Evolutionary conservation across 139 green algal genomes (phyloP).

Genomic region (Micromonas commoda): DNA sequence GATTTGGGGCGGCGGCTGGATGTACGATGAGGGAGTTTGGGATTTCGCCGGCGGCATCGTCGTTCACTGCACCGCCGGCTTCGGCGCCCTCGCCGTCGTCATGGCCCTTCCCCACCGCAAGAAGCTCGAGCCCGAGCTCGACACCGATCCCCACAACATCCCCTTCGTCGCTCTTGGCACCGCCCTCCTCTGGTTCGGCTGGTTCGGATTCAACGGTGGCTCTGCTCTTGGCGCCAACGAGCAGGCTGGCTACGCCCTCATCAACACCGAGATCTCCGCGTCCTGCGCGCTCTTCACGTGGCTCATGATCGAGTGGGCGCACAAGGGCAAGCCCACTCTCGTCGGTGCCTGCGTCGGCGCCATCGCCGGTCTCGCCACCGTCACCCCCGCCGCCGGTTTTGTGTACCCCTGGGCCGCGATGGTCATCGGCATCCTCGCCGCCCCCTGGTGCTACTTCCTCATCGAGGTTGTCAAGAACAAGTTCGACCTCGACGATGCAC

Average conservation of each 20-base stretch:
- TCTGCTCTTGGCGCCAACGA: conserved; percentile 20
- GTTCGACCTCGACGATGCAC: conserved; percentile 39
- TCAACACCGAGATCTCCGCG: conserved; percentile 35
- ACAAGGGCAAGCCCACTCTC: conserved; percentile 27
- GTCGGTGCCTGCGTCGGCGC: conserved; percentile 32
- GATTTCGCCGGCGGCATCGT: conserved; percentile 47
- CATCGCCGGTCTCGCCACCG: conserved; percentile 39
- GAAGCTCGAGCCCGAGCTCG: conserved; percentile 43
- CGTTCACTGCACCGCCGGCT: conserved; percentile 39
- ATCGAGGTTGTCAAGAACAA: conserved; percentile 35
- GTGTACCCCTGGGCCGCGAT: conserved; percentile 27
- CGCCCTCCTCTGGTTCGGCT: conserved; percentile 45
- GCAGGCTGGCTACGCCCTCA: conserved; percentile 20
- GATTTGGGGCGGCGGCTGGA: conserved; percentile 33
- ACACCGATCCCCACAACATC: conserved; percentile 52
- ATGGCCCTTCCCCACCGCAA: conserved; percentile 30
- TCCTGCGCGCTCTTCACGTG: conserved; percentile 24
- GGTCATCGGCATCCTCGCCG: conserved; percentile 28
- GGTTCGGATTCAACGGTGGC: conserved; percentile 46
- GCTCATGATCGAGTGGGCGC: conserved; percentile 23
- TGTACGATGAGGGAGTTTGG: conserved; percentile 27
- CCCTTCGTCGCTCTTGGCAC: conserved; percentile 31
- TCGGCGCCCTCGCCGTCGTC: conserved; percentile 28
- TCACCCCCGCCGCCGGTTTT: conserved; percentile 37
- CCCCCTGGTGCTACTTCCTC: conserved; percentile 30